Evolutionary conservation across 192 early-diverging fungal species (phyloP).

Genomic region (Bifiguratus adelaidae): DNA sequence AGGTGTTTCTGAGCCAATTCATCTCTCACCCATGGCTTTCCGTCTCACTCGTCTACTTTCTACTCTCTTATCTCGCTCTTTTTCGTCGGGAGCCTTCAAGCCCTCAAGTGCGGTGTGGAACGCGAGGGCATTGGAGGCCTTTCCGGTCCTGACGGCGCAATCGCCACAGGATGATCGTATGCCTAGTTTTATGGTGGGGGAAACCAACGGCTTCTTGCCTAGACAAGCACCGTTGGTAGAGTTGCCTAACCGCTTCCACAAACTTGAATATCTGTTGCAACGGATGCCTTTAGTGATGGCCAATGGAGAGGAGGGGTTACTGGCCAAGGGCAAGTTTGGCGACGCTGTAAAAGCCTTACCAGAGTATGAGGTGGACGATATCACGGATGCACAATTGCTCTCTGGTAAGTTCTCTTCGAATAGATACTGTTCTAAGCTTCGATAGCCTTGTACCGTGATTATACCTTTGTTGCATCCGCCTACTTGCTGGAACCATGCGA

Average conservation of each 20-base stretch:
- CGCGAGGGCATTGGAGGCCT: slow-evolving; percentile 5
- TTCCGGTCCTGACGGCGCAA: slow-evolving; percentile 30
- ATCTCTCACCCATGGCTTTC: too few relatives aligned
- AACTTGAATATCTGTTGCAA: slow-evolving; percentile 57
- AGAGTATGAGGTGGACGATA: slow-evolving; percentile 57
- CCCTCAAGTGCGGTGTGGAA: neutral
- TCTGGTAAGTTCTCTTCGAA: slow-evolving; percentile 28
- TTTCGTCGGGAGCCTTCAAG: neutral
- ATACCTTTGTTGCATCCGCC: slow-evolving; percentile 77
- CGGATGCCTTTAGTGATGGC: slow-evolving; percentile 64
- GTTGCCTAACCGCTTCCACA: slow-evolving; percentile 59
- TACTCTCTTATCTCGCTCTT: neutral
- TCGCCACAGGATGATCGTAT: slow-evolving; percentile 25
- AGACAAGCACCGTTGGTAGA: slow-evolving; percentile 45
- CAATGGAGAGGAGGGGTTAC: slow-evolving; percentile 63
- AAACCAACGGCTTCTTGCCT: slow-evolving; percentile 43
- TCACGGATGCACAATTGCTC: slow-evolving; percentile 61
- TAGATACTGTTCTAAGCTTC: neutral
- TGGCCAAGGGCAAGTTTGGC: slow-evolving; percentile 72
- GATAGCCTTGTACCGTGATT: slow-evolving; percentile 74
- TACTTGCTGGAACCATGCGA: slow-evolving; percentile 89
- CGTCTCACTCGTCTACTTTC: neutral
- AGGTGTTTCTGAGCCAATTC: too few relatives aligned
- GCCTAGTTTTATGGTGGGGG: slow-evolving; percentile 45
- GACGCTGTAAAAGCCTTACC: slow-evolving; percentile 67